Conservation (phyloP, 805 yeast genomes). For the Candida dendrica region DNA sequence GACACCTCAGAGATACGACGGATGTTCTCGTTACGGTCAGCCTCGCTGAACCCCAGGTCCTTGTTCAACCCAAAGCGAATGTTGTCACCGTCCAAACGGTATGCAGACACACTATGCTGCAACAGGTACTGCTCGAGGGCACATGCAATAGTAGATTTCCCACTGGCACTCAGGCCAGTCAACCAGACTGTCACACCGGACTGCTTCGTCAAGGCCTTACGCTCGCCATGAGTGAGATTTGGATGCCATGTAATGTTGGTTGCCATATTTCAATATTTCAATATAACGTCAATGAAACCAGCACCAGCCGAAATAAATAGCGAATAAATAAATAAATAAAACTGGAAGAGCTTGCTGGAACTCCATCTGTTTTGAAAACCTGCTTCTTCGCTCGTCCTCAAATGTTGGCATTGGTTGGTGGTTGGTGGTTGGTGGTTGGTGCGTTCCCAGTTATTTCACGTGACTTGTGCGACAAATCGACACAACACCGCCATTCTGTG, state of each 20-base stretch:
- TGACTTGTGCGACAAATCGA: too few relatives aligned
- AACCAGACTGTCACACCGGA: slow-evolving; percentile 90
- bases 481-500: too few relatives aligned
- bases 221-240: slow-evolving; percentile 78
- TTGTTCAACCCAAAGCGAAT: slow-evolving; percentile 91
- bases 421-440: too few relatives aligned
- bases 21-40: slow-evolving; percentile 90
- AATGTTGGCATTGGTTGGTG: too few relatives aligned
- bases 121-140: slow-evolving; percentile 82
- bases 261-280: slow-evolving; percentile 52
- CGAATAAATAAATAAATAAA: too few relatives aligned
- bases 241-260: slow-evolving; percentile 96
- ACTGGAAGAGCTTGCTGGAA: too few relatives aligned
- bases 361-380: too few relatives aligned
- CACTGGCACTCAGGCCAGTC: slow-evolving; percentile 92
- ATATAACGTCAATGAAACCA: too few relatives aligned
- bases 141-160: slow-evolving; percentile 88
- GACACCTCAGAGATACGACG: slow-evolving; percentile 94
- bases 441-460: too few relatives aligned
- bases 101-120: slow-evolving; percentile 62
- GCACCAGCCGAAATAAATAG: too few relatives aligned
- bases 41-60: slow-evolving; percentile 87
- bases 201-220: slow-evolving; percentile 65
- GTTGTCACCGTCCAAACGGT: slow-evolving; percentile 92
- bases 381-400: too few relatives aligned